phyloP scores from a whole-genome alignment of 192 early-diverging fungal species.

The Coemansia nantahalensis region DNA sequence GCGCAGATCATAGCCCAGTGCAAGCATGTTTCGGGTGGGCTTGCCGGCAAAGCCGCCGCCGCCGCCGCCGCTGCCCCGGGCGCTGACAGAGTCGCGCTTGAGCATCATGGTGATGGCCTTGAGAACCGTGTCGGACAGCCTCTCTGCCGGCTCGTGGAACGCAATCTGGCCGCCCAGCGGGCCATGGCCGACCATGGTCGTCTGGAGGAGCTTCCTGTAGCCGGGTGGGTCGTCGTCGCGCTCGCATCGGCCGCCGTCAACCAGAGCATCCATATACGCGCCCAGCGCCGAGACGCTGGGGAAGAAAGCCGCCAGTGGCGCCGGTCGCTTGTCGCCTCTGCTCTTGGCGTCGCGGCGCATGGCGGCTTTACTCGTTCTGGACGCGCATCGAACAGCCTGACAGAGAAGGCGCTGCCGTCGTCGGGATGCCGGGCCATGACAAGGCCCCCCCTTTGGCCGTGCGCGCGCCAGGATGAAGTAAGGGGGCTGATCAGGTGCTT shows the following conservation, averaged over 20 bases:
- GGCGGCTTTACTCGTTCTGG: too few species aligned
- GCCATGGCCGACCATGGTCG: conserved; percentile 34
- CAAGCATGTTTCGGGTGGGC: conserved; percentile 24
- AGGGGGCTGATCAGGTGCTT: too few species aligned
- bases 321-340: background rate
- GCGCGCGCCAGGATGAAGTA: too few species aligned
- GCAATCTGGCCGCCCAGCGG: conserved; percentile 3
- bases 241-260: conserved; percentile 13
- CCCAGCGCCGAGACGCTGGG: conserved; percentile 23
- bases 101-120: conserved; percentile 25
- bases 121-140: conserved; percentile 26
- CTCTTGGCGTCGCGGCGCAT: background rate
- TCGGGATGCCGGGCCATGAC: too few species aligned
- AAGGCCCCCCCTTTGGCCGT: too few species aligned
- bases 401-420: too few species aligned
- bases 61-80: background rate
- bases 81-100: conserved; percentile 1
- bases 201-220: conserved; percentile 25
- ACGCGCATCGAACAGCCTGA: too few species aligned
- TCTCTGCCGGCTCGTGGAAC: conserved; percentile 29
- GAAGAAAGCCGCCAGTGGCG: conserved; percentile 11
- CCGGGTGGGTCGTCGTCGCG: conserved; percentile 6
- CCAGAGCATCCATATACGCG: conserved; percentile 34
- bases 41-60: background rate
- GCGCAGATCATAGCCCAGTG: conserved; percentile 26